Conservation (phyloP, 441 rosid genomes). For the Mallotus repandus region DNA sequence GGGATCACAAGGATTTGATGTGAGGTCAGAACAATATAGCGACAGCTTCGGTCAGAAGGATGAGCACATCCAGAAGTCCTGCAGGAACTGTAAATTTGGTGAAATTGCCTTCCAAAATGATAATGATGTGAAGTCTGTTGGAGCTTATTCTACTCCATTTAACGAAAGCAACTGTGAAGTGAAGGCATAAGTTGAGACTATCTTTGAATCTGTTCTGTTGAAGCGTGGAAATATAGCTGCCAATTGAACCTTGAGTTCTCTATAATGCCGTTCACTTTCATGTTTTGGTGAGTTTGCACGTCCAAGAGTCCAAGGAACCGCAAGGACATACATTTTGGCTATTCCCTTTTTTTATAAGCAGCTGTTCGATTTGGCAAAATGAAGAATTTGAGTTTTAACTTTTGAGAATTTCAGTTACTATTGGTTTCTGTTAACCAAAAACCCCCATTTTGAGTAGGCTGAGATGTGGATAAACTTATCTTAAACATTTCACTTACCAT, state of each 20-base stretch:
- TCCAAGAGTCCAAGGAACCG: too few relatives aligned
- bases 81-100: background rate
- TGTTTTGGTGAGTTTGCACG: too few relatives aligned
- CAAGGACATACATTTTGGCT: too few relatives aligned
- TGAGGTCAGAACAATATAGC: background rate
- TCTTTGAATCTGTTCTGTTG: slow-evolving; percentile 21
- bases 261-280: slow-evolving; percentile 19
- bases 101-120: background rate
- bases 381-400: too few relatives aligned
- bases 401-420: too few relatives aligned
- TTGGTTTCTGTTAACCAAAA: too few relatives aligned
- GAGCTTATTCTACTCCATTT: background rate
- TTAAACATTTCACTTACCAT: too few relatives aligned
- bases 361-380: too few relatives aligned
- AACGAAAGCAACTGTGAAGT: slow-evolving; percentile 19
- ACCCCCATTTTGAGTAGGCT: too few relatives aligned
- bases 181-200: slow-evolving; percentile 21
- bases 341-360: too few relatives aligned
- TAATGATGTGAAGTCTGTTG: background rate
- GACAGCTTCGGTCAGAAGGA: background rate
- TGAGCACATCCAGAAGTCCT: slow-evolving; percentile 3
- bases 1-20: background rate
- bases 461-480: too few relatives aligned
- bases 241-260: slow-evolving; percentile 28
- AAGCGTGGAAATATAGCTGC: slow-evolving; percentile 34